phyloP scores from a whole-genome alignment of 345 rosid genomes.

The Eutrema heterophyllum region DNA sequence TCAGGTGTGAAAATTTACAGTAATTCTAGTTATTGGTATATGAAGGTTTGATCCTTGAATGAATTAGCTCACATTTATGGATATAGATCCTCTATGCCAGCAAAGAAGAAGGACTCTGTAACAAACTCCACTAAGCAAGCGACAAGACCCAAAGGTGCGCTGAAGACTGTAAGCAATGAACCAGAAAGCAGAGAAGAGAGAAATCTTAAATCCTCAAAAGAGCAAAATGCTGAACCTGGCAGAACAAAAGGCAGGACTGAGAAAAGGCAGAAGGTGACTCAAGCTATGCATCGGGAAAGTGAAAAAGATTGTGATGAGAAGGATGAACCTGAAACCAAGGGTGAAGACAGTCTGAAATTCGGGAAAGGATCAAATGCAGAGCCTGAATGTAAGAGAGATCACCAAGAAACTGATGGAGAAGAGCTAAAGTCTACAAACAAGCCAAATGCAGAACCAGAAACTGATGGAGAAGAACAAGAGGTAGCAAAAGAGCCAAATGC shows the following conservation, averaged over 20 bases:
- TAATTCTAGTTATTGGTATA: not conserved
- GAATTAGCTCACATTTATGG: constrained; percentile 1
- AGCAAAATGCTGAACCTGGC: not conserved
- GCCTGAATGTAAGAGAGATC: not conserved
- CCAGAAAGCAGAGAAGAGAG: constrained; percentile 1
- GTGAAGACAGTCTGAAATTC: not conserved
- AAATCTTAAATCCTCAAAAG: not conserved
- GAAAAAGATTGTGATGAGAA: constrained; percentile 6
- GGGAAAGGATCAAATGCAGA: not conserved
- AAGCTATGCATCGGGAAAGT: not conserved
- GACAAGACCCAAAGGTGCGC: constrained; percentile 9
- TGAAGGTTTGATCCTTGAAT: not conserved
- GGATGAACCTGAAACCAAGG: constrained; percentile 1
- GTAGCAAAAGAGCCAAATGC: not conserved
- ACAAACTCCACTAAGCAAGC: constrained; percentile 2
- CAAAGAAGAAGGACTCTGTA: constrained; percentile 15
- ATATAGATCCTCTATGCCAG: constrained; percentile 1
- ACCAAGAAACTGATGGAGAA: constrained; percentile 5
- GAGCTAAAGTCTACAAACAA: not conserved
- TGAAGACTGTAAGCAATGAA: constrained; percentile 3
- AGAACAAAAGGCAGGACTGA: constrained; percentile 7
- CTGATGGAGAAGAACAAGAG: not conserved
- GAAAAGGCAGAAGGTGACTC: constrained; percentile 20
- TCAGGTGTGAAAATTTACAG: constrained; percentile 14
- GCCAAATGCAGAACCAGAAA: not conserved